Percentiles rank a stretch among this genome's conserved stretches.
Conservation (phyloP, 805 yeast genomes). For the Candida nanaspora region DNA sequence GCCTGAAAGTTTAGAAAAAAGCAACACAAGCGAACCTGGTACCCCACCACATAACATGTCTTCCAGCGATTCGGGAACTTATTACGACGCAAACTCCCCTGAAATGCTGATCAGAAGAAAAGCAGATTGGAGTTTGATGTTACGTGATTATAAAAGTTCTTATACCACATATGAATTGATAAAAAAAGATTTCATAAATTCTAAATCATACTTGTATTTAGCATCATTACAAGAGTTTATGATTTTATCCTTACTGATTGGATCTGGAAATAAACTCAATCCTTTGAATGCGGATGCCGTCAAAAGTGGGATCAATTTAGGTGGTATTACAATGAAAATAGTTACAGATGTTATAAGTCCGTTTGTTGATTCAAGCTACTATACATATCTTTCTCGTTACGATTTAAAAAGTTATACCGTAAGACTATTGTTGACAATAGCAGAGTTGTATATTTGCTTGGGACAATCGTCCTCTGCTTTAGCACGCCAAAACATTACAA, state of each 20-base stretch:
- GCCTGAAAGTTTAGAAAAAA: conserved; percentile 4
- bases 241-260: conserved; percentile 65
- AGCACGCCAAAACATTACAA: conserved; percentile 9
- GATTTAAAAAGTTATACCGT: conserved; percentile 64
- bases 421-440: conserved; percentile 55
- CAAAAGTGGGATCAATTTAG: conserved; percentile 28
- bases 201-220: conserved; percentile 71
- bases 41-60: not conserved
- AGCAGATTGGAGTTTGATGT: conserved; percentile 89
- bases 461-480: conserved; percentile 34
- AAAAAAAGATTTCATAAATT: conserved; percentile 68
- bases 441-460: conserved; percentile 54
- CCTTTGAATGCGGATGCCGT: conserved; percentile 24
- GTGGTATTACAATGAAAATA: conserved; percentile 36
- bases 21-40: conserved; percentile 1
- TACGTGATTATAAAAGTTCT: conserved; percentile 83
- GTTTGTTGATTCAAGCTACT: conserved; percentile 61
- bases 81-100: conserved; percentile 52
- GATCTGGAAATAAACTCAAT: conserved; percentile 36
- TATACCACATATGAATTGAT: conserved; percentile 76
- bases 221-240: conserved; percentile 90
- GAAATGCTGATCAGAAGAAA: conserved; percentile 74
- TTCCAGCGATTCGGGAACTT: conserved; percentile 12
- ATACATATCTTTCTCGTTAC: conserved; percentile 68
- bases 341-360: conserved; percentile 51